Percentiles rank a stretch among this genome's conserved stretches.
These are phyloP conservation scores for Colletotrichum graminicola DNA, from an alignment of 2,329 filamentous ascomycete species.

Conservation along the genomic window DNA sequence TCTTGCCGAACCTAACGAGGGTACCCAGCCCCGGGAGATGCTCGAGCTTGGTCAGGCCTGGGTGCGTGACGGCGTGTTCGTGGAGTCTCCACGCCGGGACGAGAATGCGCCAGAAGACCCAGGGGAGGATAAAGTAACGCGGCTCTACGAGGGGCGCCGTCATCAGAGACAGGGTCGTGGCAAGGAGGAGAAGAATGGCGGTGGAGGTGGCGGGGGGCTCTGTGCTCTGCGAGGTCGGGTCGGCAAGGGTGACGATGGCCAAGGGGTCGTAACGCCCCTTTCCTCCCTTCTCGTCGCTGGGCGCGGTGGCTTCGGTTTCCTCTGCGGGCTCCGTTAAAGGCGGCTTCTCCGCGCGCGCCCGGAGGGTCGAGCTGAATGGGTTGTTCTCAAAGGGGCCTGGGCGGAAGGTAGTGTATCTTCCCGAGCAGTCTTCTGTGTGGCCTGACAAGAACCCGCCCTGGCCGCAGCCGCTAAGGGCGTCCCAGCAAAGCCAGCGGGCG, in stretches of 20 bases:
- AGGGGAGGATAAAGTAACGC: conserved; percentile 94
- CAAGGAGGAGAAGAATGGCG: conserved; percentile 69
- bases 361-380: conserved; percentile 45
- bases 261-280: conserved; percentile 23
- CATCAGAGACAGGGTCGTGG: conserved; percentile 82
- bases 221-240: conserved; percentile 45
- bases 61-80: conserved; percentile 15
- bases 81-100: conserved; percentile 66
- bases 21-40: conserved; percentile 24
- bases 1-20: conserved; percentile 38
- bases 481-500: conserved; percentile 77
- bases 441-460: conserved; percentile 21
- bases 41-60: conserved; percentile 1
- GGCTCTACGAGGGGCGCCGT: conserved; percentile 95
- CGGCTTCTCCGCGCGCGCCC: conserved; percentile 15
- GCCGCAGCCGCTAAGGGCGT: conserved; percentile 65
- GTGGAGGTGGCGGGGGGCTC: conserved; percentile 61
- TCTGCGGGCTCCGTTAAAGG: background rate
- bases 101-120: conserved; percentile 91
- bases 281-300: background rate
- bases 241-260: conserved; percentile 44
- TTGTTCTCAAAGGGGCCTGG: conserved; percentile 47
- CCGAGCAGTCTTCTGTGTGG: conserved; percentile 28
- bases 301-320: background rate
- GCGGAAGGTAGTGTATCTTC: background rate